Evolutionary conservation across 139 green algal genomes (phyloP).

Genomic region (Chlorella sorokiniana): DNA sequence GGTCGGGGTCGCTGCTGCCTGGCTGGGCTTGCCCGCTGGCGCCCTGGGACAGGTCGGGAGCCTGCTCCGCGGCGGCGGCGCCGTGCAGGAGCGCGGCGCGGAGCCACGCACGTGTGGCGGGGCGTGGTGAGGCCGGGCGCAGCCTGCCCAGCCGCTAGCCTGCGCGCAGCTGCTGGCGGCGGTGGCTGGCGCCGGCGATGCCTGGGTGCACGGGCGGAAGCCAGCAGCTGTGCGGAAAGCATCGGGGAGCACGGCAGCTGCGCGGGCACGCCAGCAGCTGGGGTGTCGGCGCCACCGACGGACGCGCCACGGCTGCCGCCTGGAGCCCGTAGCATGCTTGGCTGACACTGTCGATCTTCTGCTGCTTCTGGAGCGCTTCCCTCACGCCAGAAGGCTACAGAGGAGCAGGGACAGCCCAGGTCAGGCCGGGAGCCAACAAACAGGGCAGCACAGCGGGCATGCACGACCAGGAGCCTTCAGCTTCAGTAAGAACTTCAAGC

Average conservation of each 20-base stretch:
- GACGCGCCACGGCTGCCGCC: neutral
- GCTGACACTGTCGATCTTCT: neutral
- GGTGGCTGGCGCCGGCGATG: neutral
- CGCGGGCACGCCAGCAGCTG: neutral
- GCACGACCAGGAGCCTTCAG: no score
- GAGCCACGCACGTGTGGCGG: neutral
- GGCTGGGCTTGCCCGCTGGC: neutral
- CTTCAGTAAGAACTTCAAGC: conserved; percentile 3
- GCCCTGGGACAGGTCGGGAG: neutral
- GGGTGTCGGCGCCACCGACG: neutral
- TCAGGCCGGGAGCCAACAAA: no score
- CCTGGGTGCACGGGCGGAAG: neutral
- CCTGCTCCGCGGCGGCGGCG: neutral
- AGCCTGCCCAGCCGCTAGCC: neutral
- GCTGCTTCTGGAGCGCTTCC: neutral
- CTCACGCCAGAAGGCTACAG: no score
- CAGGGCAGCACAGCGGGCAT: no score
- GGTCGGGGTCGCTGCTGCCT: neutral
- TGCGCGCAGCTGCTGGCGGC: neutral
- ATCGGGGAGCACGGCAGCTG: neutral
- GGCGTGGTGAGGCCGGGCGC: neutral
- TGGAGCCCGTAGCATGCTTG: neutral
- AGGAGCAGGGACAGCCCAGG: no score
- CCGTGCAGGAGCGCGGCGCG: neutral
- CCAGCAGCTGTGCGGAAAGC: neutral